Conservation (phyloP, 306 rosid genomes). For the Abrus pulchellus region DNA sequence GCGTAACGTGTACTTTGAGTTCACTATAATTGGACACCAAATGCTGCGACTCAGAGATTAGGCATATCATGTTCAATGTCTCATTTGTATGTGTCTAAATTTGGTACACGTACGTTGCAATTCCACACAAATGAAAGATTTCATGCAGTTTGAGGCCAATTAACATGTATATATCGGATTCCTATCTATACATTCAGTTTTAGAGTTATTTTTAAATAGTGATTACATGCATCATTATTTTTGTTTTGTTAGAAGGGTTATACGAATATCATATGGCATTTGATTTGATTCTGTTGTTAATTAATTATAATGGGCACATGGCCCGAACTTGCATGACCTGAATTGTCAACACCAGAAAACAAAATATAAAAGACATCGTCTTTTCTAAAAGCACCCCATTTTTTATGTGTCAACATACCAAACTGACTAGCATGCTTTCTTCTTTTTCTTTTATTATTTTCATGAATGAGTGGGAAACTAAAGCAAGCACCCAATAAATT, state of each 20-base stretch:
- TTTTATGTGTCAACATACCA: constrained; percentile 42
- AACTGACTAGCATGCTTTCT: constrained; percentile 10
- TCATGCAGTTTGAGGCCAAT: constrained; percentile 42
- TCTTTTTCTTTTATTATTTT: constrained; percentile 37
- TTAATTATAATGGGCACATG: constrained; percentile 53
- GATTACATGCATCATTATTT: background rate
- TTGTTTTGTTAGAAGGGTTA: background rate
- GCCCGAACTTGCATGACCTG: constrained; percentile 33
- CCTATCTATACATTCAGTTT: constrained; percentile 23
- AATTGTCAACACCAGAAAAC: constrained; percentile 51
- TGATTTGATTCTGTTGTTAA: constrained; percentile 46
- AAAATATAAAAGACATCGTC: constrained; percentile 32
- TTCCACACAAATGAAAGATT: constrained; percentile 27
- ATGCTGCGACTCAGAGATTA: constrained; percentile 6
- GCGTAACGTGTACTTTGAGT: constrained; percentile 40
- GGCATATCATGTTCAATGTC: constrained; percentile 42
- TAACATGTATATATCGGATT: background rate
- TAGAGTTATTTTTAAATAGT: background rate
- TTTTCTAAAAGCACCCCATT: constrained; percentile 39
- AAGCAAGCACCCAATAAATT: constrained; percentile 37
- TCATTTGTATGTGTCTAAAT: constrained; percentile 17
- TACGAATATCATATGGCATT: constrained; percentile 7
- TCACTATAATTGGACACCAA: constrained; percentile 37
- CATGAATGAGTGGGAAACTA: constrained; percentile 39
- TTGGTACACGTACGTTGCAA: constrained; percentile 17